Evolutionary conservation across 176 grass and related monocot genomes (phyloP).

Genomic region (Leersia perrieri): DNA sequence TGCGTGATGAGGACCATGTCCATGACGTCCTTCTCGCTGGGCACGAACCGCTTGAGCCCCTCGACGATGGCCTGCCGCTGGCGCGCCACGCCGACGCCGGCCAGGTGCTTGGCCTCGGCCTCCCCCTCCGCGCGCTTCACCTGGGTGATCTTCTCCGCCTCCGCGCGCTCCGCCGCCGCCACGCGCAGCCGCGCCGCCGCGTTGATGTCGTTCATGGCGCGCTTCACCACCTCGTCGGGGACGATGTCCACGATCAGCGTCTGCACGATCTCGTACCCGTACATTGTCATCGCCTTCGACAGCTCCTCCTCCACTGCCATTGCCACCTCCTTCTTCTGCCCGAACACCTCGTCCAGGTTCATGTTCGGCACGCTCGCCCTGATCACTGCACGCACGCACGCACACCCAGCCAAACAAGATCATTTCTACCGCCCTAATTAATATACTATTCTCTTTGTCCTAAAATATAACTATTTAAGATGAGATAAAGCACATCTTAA

Average conservation of each 20-base stretch:
- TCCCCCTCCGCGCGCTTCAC: slow-evolving; percentile 57
- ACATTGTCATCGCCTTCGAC: slow-evolving; percentile 49
- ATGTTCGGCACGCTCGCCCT: slow-evolving; percentile 55
- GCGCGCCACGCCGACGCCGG: slow-evolving; percentile 41
- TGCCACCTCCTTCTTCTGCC: slow-evolving; percentile 59
- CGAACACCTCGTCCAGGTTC: slow-evolving; percentile 54
- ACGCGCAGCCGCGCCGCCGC: slow-evolving; percentile 44
- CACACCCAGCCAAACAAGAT: too few species aligned
- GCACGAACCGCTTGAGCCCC: slow-evolving; percentile 33
- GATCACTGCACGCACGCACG: slow-evolving; percentile 30
- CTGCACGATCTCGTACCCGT: slow-evolving; percentile 67
- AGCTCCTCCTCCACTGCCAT: slow-evolving; percentile 52
- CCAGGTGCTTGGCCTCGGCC: slow-evolving; percentile 52
- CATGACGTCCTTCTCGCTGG: slow-evolving; percentile 48
- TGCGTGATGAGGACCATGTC: slow-evolving; percentile 58
- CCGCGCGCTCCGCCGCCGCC: slow-evolving; percentile 37
- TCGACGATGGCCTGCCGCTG: slow-evolving; percentile 63
- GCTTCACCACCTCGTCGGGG: slow-evolving; percentile 53
- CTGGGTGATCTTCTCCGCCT: slow-evolving; percentile 40
- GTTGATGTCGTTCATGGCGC: slow-evolving; percentile 70
- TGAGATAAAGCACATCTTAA: too few species aligned
- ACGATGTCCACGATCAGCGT: slow-evolving; percentile 59
- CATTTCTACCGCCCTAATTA: too few species aligned
- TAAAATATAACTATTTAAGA: too few species aligned
- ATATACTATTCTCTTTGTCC: too few species aligned